These are phyloP conservation scores for Pythium volutum DNA, from an alignment of 352 stramenopile genomes.

Conservation along the genomic window DNA sequence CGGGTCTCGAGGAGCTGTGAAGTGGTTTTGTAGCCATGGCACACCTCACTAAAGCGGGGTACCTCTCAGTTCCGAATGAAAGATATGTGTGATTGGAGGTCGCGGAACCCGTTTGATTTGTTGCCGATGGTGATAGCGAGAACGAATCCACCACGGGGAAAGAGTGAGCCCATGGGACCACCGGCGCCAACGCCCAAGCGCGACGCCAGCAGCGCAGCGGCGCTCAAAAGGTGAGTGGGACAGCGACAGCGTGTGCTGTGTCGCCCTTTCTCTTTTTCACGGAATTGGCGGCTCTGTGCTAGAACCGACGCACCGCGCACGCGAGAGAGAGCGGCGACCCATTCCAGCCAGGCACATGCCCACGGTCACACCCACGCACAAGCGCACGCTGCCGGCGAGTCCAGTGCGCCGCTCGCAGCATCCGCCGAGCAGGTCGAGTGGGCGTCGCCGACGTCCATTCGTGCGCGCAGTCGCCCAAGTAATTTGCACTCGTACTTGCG, in stretches of 20 bases:
- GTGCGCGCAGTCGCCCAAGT: slow-evolving; percentile 38
- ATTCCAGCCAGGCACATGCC: background rate
- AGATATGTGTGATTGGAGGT: slow-evolving; percentile 12
- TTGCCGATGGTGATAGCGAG: slow-evolving; percentile 24
- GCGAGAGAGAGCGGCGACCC: background rate
- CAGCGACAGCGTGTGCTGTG: too few species aligned
- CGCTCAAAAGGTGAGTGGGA: slow-evolving; percentile 6
- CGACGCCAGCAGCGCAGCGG: slow-evolving; percentile 9
- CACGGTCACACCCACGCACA: background rate
- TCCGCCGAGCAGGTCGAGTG: slow-evolving; percentile 21
- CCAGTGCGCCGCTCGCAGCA: background rate
- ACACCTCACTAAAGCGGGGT: background rate
- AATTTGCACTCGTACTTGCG: slow-evolving; percentile 39
- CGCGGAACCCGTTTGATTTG: slow-evolving; percentile 16
- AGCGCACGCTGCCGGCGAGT: background rate
- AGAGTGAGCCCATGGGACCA: slow-evolving; percentile 3
- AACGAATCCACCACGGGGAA: slow-evolving; percentile 7
- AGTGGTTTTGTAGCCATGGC: slow-evolving; percentile 13
- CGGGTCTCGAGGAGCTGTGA: slow-evolving; percentile 11
- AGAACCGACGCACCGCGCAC: slow-evolving; percentile 10
- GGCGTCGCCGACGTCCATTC: slow-evolving; percentile 39
- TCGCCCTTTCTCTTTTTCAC: background rate
- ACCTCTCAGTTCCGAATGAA: background rate
- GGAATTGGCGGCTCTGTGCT: background rate
- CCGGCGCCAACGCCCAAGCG: slow-evolving; percentile 8